Base-by-base conservation (phyloP, 2,329 filamentous ascomycete genomes). In the Aaosphaeria pasadenensis region DNA sequence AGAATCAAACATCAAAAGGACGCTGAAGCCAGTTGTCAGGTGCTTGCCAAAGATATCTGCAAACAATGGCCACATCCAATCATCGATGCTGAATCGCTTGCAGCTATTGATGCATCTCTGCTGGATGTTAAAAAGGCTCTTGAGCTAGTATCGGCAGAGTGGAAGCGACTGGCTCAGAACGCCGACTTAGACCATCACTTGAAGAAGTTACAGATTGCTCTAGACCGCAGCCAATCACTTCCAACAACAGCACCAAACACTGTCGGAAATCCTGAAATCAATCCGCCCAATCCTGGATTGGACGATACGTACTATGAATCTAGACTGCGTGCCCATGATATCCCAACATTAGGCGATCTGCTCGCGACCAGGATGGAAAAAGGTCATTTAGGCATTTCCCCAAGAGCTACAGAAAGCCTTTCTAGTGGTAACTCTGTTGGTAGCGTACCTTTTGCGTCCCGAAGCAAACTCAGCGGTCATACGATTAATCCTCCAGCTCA, bases 81-180 rank as follows among this genome's bases (percentile, higher is more conserved):
- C 6, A 72, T 74, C 1, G 61, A 58, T 0, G 13, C 69, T 1
- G 51, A 59, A 0, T 54, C 57, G 0, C 59, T 77, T 6, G 43
- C 51, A 2, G 51, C 62, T 1, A 44, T 60, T 3, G 57, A 69
- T 4, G 17, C 45, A 4, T 39, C 39, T 5, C 42, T 72, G 3
- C 30, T 83, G 1, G 41, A 60, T 0, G 49, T 79, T 3, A 35
- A 51, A 0, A 50, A 61, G 7, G 78, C 77, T 3, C 35, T 80
- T 1, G 53, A 66, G 0, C 55, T 59, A 0, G 58, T 83, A 11
- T 52, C 55, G 0, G 70, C 70, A 0, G 74, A 80, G 44, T 84
- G 79, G 79, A 51, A 62, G 4, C 71, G 75, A 0, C 55, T 80
- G 0, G 74, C 69, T n/a, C 66, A 73, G 5, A 84, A 84, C 40